Evolutionary conservation across 352 stramenopile species (phyloP).

Genomic region (Peronospora farinosa): DNA sequence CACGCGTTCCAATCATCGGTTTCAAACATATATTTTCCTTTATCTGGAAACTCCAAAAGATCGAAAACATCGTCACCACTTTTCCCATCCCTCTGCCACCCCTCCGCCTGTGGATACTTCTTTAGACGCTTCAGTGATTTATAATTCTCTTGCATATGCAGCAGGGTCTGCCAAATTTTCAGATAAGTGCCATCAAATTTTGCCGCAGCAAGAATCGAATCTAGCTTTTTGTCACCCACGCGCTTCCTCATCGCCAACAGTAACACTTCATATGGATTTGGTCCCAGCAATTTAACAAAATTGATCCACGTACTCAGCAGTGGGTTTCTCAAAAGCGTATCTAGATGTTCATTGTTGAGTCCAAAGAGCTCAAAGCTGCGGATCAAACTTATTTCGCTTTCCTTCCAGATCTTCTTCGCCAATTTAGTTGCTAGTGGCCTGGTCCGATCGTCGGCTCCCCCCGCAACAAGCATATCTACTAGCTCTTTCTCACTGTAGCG

Average conservation of each 20-base stretch:
- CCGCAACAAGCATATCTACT: too few relatives aligned
- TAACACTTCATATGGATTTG: constrained; percentile 4
- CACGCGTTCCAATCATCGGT: constrained; percentile 2
- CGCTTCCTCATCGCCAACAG: neutral
- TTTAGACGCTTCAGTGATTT: too few relatives aligned
- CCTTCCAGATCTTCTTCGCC: neutral
- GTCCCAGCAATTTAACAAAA: neutral
- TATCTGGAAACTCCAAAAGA: neutral
- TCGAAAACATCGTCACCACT: constrained; percentile 4
- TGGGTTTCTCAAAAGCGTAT: constrained; percentile 4
- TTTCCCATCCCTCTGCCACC: constrained; percentile 2
- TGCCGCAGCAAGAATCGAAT: constrained; percentile 1
- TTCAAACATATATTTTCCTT: neutral
- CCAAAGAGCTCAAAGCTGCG: neutral
- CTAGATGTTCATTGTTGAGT: constrained; percentile 1
- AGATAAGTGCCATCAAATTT: neutral
- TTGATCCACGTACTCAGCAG: constrained; percentile 4
- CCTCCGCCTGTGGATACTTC: neutral
- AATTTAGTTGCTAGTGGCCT: neutral
- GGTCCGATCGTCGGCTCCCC: too few relatives aligned
- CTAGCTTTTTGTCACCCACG: neutral
- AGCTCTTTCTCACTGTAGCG: too few relatives aligned
- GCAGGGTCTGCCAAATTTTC: neutral
- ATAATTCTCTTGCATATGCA: too few relatives aligned
- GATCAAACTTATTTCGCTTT: neutral